phyloP scores from a whole-genome alignment of 768 basidiomycete genomes.

The Saitozyma sp. region DNA sequence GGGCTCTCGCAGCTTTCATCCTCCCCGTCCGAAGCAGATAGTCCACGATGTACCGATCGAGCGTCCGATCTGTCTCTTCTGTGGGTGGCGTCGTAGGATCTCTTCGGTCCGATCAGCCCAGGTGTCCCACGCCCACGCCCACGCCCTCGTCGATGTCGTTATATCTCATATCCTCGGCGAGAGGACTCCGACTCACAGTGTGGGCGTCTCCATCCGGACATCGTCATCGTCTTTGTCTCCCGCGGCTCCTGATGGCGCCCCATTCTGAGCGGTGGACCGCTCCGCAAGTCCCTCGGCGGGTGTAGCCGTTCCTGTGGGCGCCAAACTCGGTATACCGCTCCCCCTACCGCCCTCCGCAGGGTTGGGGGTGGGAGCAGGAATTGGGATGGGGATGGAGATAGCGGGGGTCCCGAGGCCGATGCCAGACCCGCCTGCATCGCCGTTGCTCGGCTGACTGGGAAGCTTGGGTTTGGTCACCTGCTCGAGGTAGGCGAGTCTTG shows the following conservation, averaged over 20 bases:
- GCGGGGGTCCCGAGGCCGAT: too few species aligned
- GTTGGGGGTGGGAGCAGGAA: too few species aligned
- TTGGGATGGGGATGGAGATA: too few species aligned
- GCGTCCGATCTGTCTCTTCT: constrained; percentile 27
- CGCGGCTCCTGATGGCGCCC: too few species aligned
- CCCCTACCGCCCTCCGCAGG: too few species aligned
- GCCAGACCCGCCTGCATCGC: not conserved
- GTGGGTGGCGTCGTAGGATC: not conserved
- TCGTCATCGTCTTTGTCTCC: not conserved
- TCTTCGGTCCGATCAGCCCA: not conserved
- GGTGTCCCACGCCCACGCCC: not conserved
- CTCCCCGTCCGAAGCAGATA: constrained; percentile 82
- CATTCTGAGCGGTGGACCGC: too few species aligned
- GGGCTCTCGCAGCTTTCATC: constrained; percentile 69
- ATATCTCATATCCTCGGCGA: not conserved
- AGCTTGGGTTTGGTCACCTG: not conserved
- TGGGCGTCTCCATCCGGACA: not conserved
- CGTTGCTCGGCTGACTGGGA: not conserved
- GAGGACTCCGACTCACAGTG: not conserved
- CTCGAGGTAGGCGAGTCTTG: constrained; percentile 30
- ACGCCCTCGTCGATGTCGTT: too few species aligned
- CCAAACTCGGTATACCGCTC: too few species aligned
- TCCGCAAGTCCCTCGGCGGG: too few species aligned
- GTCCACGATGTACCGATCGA: constrained; percentile 90
- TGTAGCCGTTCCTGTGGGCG: too few species aligned